Conservation (phyloP, 129 eudicot genomes). For the Lactuca saligna region DNA sequence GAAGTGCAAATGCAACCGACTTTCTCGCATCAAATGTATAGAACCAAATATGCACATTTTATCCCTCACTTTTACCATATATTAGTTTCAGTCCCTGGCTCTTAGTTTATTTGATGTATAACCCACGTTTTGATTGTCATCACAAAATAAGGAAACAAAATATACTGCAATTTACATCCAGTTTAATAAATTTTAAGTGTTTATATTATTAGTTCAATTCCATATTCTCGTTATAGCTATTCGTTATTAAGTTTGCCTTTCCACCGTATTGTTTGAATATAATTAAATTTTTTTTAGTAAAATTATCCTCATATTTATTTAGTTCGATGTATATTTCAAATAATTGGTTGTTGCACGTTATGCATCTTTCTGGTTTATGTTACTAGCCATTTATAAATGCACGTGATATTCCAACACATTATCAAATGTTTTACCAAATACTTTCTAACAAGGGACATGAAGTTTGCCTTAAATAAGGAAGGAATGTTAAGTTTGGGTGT, state of each 20-base stretch:
- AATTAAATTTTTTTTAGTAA: no score
- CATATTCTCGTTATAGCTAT: neutral
- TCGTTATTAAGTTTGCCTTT: neutral
- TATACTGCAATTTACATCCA: neutral
- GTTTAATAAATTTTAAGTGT: no score
- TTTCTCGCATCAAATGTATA: neutral
- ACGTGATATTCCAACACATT: neutral
- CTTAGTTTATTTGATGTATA: conserved; percentile 6
- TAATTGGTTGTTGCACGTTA: no score
- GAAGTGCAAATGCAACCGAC: conserved; percentile 30
- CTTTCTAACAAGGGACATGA: neutral
- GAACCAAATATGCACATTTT: neutral
- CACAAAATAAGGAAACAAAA: neutral
- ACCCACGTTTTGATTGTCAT: neutral
- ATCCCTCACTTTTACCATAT: neutral
- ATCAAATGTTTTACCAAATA: neutral
- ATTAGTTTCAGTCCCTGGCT: conserved; percentile 12
- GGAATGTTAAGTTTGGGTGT: neutral
- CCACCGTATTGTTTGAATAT: no score
- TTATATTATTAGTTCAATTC: neutral
- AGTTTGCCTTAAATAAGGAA: neutral
- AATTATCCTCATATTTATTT: no score
- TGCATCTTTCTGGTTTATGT: no score
- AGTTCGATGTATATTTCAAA: no score
- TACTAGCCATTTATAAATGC: neutral